These are phyloP conservation scores for Yamadazyma friedrichii DNA, from an alignment of 1,139 yeast genomes.

Conservation along the genomic window DNA sequence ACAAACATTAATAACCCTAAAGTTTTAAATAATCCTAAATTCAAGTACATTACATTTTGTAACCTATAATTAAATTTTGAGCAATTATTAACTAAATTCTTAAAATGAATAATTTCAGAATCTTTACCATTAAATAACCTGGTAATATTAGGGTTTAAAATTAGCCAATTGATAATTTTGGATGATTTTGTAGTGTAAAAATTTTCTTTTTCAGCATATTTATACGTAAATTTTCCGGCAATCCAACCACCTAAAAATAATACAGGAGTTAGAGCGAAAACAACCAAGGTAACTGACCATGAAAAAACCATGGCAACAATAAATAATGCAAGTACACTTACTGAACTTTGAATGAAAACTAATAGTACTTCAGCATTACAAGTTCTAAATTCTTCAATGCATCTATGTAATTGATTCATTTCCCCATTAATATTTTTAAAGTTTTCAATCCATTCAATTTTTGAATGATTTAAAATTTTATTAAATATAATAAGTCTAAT, in stretches of 20 bases:
- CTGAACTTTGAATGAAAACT: conserved; percentile 48
- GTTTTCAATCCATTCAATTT: conserved; percentile 59
- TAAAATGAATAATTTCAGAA: conserved; percentile 49
- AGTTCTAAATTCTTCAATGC: conserved; percentile 73
- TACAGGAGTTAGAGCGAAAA: conserved; percentile 70
- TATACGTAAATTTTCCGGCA: conserved; percentile 53
- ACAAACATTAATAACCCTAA: conserved; percentile 74
- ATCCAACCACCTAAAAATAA: conserved; percentile 49
- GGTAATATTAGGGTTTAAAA: conserved; percentile 59
- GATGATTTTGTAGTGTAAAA: conserved; percentile 54
- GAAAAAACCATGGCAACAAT: conserved; percentile 72
- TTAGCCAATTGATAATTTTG: conserved; percentile 66
- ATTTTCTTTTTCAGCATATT: conserved; percentile 59
- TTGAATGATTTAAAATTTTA: conserved; percentile 13
- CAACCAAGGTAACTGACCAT: conserved; percentile 80
- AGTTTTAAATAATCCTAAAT: conserved; percentile 56
- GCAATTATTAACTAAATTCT: conserved; percentile 37
- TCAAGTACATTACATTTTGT: conserved; percentile 52
- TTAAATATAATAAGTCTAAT: conserved; percentile 40
- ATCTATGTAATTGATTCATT: conserved; percentile 63
- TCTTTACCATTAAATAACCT: conserved; percentile 60
- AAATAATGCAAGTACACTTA: conserved; percentile 55
- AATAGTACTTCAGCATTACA: conserved; percentile 73
- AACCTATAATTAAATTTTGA: conserved; percentile 47
- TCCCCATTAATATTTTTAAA: conserved; percentile 58